phyloP scores from a whole-genome alignment of 2,329 filamentous ascomycete species.

The Nemania abortiva region DNA sequence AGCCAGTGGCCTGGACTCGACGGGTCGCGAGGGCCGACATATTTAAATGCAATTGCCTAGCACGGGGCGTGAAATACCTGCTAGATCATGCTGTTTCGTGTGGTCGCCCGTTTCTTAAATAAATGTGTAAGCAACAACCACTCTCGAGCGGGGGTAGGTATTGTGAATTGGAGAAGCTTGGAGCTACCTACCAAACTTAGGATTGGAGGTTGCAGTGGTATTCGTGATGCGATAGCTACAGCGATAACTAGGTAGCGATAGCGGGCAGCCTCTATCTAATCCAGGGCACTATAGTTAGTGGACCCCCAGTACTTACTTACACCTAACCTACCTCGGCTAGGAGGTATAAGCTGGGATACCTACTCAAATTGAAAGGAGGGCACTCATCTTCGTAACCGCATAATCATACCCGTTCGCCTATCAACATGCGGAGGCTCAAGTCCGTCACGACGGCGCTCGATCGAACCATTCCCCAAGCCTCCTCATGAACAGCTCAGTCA shows the following conservation, averaged over 20 bases:
- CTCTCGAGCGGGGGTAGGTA: not conserved
- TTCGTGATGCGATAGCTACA: not conserved
- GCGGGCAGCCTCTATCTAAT: too few species aligned
- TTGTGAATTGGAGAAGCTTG: conserved; percentile 10
- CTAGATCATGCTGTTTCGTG: conserved; percentile 34
- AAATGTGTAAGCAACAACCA: not conserved
- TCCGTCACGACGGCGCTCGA: not conserved
- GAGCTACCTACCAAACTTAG: not conserved
- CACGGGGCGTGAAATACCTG: conserved; percentile 12
- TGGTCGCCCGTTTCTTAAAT: not conserved
- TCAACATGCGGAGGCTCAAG: not conserved
- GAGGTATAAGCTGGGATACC: not conserved
- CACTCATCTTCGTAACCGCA: too few species aligned
- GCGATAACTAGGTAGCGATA: not conserved
- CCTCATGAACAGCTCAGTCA: not conserved
- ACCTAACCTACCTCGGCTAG: too few species aligned
- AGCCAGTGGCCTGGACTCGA: conserved; percentile 41
- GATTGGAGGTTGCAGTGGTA: not conserved
- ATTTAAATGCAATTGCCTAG: conserved; percentile 29
- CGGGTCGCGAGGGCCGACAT: conserved; percentile 47
- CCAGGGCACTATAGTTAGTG: too few species aligned
- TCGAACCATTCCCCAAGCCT: too few species aligned
- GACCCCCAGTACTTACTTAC: too few species aligned
- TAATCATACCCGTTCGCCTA: too few species aligned
- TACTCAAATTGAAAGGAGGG: not conserved